Conservation (phyloP, 305 asterid species). For the Ajuga reptans region DNA sequence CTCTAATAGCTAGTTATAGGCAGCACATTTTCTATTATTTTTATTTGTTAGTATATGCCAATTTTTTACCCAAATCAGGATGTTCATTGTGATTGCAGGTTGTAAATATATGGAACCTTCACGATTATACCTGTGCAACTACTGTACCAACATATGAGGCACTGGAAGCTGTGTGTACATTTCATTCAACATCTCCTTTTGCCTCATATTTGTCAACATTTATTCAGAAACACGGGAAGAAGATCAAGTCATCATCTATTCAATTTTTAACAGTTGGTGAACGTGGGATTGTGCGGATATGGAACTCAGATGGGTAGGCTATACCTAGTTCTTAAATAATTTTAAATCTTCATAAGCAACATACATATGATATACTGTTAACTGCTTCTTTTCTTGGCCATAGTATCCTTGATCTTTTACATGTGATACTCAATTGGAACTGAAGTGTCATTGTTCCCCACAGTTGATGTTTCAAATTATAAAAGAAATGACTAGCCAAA, state of each 20-base stretch:
- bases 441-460: not conserved
- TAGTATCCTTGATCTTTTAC: not conserved
- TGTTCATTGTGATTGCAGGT: constrained; percentile 46
- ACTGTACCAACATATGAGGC: constrained; percentile 83
- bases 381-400: constrained; percentile 3
- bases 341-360: not conserved
- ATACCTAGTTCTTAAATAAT: not conserved
- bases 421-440: not conserved
- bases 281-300: constrained; percentile 83
- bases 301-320: constrained; percentile 84
- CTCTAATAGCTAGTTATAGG: not conserved
- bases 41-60: not conserved
- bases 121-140: constrained; percentile 56
- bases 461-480: not conserved
- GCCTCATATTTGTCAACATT: constrained; percentile 39
- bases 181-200: constrained; percentile 54
- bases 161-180: constrained; percentile 66
- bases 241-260: constrained; percentile 41
- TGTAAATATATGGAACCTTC: constrained; percentile 82
- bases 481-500: not conserved
- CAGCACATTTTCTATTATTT: not conserved
- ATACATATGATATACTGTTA: not conserved
- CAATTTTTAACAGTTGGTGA: constrained; percentile 86
- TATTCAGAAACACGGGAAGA: constrained; percentile 41
- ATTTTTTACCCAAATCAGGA: constrained; percentile 22